A percentile compares a stretch with the other conserved stretches of the same genome.
These are phyloP conservation scores for Sporothrix euskadiensis DNA, from an alignment of 2,329 filamentous ascomycete genomes.

Conservation along the genomic window DNA sequence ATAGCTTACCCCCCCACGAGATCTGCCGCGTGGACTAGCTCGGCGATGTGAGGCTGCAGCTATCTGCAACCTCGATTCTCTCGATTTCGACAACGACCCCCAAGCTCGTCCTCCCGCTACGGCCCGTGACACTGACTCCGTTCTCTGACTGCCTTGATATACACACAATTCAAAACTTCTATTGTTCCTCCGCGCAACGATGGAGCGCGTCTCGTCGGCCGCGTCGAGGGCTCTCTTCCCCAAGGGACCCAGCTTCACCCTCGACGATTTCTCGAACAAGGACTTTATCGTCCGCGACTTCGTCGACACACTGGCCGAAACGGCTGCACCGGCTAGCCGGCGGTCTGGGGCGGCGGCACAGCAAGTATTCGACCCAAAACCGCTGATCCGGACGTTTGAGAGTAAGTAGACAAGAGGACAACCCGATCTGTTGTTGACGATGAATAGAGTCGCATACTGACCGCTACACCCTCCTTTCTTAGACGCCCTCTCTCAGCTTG, in stretches of 20 bases:
- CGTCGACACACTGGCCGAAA: slow-evolving; percentile 87
- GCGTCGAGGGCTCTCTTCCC: slow-evolving; percentile 70
- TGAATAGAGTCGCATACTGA: slow-evolving; percentile 35
- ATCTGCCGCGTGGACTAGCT: slow-evolving; percentile 5
- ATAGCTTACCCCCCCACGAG: background rate
- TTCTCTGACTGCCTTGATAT: background rate
- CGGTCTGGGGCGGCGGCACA: slow-evolving; percentile 68
- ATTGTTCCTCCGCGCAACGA: slow-evolving; percentile 29
- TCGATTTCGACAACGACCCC: background rate
- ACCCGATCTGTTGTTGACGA: slow-evolving; percentile 1
- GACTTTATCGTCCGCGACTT: slow-evolving; percentile 99
- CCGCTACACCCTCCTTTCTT: background rate
- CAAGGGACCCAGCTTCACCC: slow-evolving; percentile 76
- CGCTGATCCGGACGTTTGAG: slow-evolving; percentile 93
- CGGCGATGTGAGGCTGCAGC: slow-evolving; percentile 25
- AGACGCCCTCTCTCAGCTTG: slow-evolving; percentile 69
- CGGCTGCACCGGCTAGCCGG: slow-evolving; percentile 73
- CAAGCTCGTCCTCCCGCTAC: background rate
- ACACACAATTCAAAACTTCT: too few species aligned
- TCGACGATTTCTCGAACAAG: slow-evolving; percentile 83
- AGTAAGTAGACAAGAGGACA: slow-evolving; percentile 46
- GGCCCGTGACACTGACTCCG: background rate
- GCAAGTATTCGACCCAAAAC: slow-evolving; percentile 86
- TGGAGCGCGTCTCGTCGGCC: slow-evolving; percentile 46
- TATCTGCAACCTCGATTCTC: slow-evolving; percentile 1